phyloP scores from a whole-genome alignment of 2,329 filamentous ascomycete species.

The Aschersonia sp. region DNA sequence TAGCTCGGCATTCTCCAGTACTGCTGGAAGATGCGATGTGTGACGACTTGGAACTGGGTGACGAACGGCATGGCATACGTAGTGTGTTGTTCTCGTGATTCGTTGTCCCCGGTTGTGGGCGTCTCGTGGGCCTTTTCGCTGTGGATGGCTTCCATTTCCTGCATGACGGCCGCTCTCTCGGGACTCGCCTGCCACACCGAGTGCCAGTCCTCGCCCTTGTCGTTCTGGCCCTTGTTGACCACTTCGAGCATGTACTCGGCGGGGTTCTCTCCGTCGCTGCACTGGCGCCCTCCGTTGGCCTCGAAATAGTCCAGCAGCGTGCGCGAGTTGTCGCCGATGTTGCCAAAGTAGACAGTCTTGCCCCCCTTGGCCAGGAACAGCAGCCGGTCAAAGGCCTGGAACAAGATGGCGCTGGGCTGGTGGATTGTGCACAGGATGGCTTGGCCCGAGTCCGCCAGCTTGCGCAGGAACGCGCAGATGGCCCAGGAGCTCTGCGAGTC shows the following conservation, averaged over 20 bases:
- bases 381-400: slow-evolving; percentile 42
- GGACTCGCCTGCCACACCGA: slow-evolving; percentile 43
- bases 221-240: slow-evolving; percentile 25
- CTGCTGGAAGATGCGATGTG: slow-evolving; percentile 59
- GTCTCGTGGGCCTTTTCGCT: slow-evolving; percentile 21
- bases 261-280: slow-evolving; percentile 50
- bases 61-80: slow-evolving; percentile 69
- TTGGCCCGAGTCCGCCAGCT: slow-evolving; percentile 40
- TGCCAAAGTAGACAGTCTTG: slow-evolving; percentile 54
- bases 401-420: slow-evolving; percentile 37
- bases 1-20: slow-evolving; percentile 74
- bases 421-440: slow-evolving; percentile 41
- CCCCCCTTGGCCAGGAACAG: slow-evolving; percentile 51
- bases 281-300: slow-evolving; percentile 43
- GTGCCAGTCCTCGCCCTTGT: slow-evolving; percentile 45
- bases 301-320: slow-evolving; percentile 50
- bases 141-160: slow-evolving; percentile 51
- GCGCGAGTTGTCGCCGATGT: slow-evolving; percentile 44
- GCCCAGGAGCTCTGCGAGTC: slow-evolving; percentile 51
- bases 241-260: slow-evolving; percentile 61
- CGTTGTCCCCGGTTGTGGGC: slow-evolving; percentile 3
- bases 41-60: slow-evolving; percentile 50
- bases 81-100: slow-evolving; percentile 19
- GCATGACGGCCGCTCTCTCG: slow-evolving; percentile 34
- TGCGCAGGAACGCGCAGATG: slow-evolving; percentile 46